phyloP scores from a whole-genome alignment of 83 land plant genomes.

The Thuja plicata region DNA sequence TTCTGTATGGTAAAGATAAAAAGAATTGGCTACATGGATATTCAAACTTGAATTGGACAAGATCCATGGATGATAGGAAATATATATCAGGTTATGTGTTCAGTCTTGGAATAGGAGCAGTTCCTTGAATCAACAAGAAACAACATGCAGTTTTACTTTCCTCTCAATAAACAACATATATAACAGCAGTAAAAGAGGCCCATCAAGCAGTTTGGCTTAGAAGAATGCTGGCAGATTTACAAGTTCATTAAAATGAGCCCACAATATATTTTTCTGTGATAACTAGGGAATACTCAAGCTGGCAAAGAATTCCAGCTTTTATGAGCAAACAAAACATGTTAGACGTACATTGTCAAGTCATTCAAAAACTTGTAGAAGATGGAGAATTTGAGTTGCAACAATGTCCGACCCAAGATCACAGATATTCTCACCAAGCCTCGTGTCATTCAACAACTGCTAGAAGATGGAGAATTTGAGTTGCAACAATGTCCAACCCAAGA shows the following conservation, averaged over 20 bases:
- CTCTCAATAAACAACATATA: neutral
- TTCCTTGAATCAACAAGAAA: too few species aligned
- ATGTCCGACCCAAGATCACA: neutral
- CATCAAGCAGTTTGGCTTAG: neutral
- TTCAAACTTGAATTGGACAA: too few species aligned
- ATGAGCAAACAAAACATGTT: neutral
- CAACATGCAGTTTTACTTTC: too few species aligned
- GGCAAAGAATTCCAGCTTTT: neutral
- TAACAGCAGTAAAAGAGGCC: neutral
- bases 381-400: neutral
- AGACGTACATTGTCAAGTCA: neutral
- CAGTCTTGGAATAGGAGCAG: too few species aligned
- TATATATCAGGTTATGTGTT: too few species aligned
- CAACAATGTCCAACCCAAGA: neutral
- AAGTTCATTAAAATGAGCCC: neutral
- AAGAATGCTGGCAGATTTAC: neutral
- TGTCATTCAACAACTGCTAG: neutral
- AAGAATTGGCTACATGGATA: too few species aligned
- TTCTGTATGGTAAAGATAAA: too few species aligned
- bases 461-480: neutral
- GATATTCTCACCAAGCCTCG: constrained; percentile 9
- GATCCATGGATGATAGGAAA: too few species aligned
- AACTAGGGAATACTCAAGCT: neutral
- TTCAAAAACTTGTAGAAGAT: neutral
- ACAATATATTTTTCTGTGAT: neutral